A percentile compares a stretch with the other conserved stretches of the same genome.
Conservation (phyloP, 2,329 filamentous ascomycete species). For the Sporothrix sp. region DNA sequence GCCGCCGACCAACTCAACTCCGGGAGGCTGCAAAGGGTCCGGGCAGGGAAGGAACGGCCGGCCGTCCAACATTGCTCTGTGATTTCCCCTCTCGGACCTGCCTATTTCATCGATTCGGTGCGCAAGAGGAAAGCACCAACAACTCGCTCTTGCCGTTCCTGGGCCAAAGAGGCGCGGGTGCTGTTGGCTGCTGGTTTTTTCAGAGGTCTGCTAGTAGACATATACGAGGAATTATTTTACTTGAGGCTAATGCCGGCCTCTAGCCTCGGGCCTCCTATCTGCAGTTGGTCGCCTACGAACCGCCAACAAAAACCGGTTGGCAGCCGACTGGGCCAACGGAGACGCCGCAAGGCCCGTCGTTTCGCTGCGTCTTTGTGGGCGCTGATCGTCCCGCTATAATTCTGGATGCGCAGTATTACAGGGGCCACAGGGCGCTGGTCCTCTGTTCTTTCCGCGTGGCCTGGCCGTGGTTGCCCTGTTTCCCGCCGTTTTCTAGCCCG, state of each 20-base stretch:
- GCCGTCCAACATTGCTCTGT: not conserved
- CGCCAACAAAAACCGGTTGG: constrained; percentile 11
- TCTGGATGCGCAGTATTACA: too few relatives aligned
- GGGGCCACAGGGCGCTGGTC: too few relatives aligned
- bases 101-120: not conserved
- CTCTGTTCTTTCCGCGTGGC: not conserved
- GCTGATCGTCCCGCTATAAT: not conserved
- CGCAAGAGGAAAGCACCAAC: too few relatives aligned
- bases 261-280: not conserved
- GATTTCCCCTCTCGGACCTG: not conserved
- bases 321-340: not conserved
- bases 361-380: not conserved
- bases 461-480: not conserved
- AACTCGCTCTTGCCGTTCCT: too few relatives aligned
- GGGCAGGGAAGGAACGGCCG: not conserved
- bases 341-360: not conserved
- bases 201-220: too few relatives aligned
- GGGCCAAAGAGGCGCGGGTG: too few relatives aligned
- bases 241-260: too few relatives aligned
- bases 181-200: too few relatives aligned
- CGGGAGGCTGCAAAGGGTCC: not conserved
- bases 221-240: too few relatives aligned
- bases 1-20: not conserved
- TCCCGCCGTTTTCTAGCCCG: not conserved
- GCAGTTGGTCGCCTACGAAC: constrained; percentile 2